A percentile compares a stretch with the other conserved stretches of the same genome.
These are phyloP conservation scores for Parastagonospora nodorum DNA, from an alignment of 2,329 filamentous ascomycete species.

Conservation along the genomic window DNA sequence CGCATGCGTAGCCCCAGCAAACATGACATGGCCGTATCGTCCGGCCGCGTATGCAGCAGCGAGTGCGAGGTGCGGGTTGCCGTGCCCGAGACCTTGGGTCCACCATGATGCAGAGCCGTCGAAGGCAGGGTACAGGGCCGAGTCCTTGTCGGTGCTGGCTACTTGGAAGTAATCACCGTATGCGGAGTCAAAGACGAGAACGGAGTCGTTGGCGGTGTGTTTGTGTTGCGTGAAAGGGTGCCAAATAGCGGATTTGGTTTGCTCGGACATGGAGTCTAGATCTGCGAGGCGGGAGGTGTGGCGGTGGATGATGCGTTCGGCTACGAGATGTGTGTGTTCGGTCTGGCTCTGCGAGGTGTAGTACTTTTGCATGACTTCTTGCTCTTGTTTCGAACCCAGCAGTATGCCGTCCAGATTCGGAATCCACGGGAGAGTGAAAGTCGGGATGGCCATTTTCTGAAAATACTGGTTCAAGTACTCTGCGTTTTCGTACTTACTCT, in stretches of 20 bases:
- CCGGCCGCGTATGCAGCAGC: slow-evolving; percentile 81
- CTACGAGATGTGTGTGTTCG: slow-evolving; percentile 50
- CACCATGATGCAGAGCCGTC: slow-evolving; percentile 90
- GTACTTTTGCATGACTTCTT: slow-evolving; percentile 65
- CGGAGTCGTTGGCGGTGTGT: slow-evolving; percentile 63
- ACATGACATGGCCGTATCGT: slow-evolving; percentile 88
- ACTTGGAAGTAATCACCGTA: slow-evolving; percentile 80
- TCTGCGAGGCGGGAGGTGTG: slow-evolving; percentile 63
- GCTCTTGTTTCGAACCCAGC: slow-evolving; percentile 51
- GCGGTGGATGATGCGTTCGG: slow-evolving; percentile 57
- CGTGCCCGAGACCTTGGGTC: slow-evolving; percentile 83
- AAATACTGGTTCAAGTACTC: slow-evolving; percentile 73
- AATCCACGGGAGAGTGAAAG: slow-evolving; percentile 63
- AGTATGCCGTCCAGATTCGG: slow-evolving; percentile 51
- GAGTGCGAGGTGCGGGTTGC: slow-evolving; percentile 71
- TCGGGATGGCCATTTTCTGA: slow-evolving; percentile 58
- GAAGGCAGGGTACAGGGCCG: slow-evolving; percentile 63
- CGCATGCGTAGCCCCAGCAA: slow-evolving; percentile 78
- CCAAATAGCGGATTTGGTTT: slow-evolving; percentile 69
- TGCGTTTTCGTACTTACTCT: slow-evolving; percentile 70
- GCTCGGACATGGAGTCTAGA: slow-evolving; percentile 64
- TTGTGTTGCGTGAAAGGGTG: slow-evolving; percentile 87
- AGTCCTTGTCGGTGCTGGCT: not conserved
- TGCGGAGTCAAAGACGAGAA: slow-evolving; percentile 79
- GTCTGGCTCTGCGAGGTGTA: slow-evolving; percentile 56